A percentile compares a stretch with the other conserved stretches of the same genome.
phyloP scores from a whole-genome alignment of 2,329 filamentous ascomycete species.

The Aspergillus alliaceus region DNA sequence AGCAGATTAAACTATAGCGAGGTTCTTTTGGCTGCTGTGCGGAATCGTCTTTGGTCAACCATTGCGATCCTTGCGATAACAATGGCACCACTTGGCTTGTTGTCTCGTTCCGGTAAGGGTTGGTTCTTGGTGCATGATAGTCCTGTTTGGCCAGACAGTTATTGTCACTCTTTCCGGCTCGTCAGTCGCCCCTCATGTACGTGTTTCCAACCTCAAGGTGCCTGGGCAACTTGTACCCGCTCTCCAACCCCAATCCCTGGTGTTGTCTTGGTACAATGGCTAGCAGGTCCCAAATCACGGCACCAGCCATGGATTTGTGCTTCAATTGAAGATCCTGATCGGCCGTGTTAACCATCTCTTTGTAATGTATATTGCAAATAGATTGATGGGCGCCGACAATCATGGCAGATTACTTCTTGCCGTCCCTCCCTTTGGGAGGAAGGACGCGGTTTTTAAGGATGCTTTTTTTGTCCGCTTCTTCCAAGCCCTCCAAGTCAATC shows the following conservation, averaged over 20 bases:
- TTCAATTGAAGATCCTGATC: constrained; percentile 54
- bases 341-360: constrained; percentile 67
- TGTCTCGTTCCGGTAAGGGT: constrained; percentile 39
- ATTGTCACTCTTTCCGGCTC: constrained; percentile 10
- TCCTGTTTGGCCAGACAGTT: constrained; percentile 18
- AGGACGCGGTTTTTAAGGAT: constrained; percentile 86
- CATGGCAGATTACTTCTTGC: constrained; percentile 26
- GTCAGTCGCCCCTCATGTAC: constrained; percentile 45
- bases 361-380: constrained; percentile 52
- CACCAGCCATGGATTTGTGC: constrained; percentile 53
- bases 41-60: constrained; percentile 34
- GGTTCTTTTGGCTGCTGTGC: constrained; percentile 50
- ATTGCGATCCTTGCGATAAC: constrained; percentile 25
- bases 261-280: constrained; percentile 19
- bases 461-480: constrained; percentile 84
- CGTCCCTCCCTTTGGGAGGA: constrained; percentile 41
- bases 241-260: constrained; percentile 35
- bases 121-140: constrained; percentile 17
- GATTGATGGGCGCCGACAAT: constrained; percentile 59
- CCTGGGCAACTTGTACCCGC: constrained; percentile 38
- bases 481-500: constrained; percentile 60
- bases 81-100: constrained; percentile 32
- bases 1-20: constrained; percentile 51
- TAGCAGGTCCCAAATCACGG: constrained; percentile 53
- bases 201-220: constrained; percentile 47